Conservation (phyloP, 805 yeast species). For the Saccharomycopsis sp. region DNA sequence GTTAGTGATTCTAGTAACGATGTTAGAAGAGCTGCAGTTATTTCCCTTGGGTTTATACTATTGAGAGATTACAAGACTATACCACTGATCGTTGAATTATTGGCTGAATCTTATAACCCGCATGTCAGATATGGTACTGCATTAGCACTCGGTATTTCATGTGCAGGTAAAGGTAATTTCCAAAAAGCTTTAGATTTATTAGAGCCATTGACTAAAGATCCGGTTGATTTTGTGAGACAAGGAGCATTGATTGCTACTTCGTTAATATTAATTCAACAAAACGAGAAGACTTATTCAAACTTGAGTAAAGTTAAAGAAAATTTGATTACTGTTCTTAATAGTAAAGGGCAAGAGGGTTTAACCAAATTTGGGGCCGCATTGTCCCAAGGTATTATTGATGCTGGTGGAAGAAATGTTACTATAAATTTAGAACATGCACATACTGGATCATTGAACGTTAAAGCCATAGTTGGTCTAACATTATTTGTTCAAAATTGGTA, state of each 20-base stretch:
- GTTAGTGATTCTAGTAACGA: constrained; percentile 95
- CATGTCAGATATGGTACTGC: constrained; percentile 98
- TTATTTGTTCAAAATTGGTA: constrained; percentile 94
- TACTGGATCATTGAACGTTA: constrained; percentile 83
- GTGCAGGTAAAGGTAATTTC: constrained; percentile 83
- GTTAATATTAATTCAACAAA: constrained; percentile 84
- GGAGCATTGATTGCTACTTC: constrained; percentile 92
- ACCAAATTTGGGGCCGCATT: constrained; percentile 97
- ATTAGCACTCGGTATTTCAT: constrained; percentile 91
- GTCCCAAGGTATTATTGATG: constrained; percentile 96
- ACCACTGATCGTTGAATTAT: constrained; percentile 88
- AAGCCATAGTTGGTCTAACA: constrained; percentile 87
- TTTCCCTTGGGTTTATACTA: constrained; percentile 83
- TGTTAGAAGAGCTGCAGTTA: constrained; percentile 94
- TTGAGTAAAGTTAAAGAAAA: constrained; percentile 70
- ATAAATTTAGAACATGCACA: constrained; percentile 82
- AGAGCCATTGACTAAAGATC: constrained; percentile 87
- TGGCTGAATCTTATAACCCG: constrained; percentile 93
- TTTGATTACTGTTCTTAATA: constrained; percentile 67
- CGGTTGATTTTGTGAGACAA: constrained; percentile 96
- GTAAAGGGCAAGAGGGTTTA: constrained; percentile 92
- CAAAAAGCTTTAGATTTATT: constrained; percentile 86
- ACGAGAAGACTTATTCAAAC: constrained; percentile 74
- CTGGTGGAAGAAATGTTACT: constrained; percentile 97
- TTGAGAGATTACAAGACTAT: constrained; percentile 88